Conservation (phyloP, 306 rosid genomes). For the Malus asiatica region DNA sequence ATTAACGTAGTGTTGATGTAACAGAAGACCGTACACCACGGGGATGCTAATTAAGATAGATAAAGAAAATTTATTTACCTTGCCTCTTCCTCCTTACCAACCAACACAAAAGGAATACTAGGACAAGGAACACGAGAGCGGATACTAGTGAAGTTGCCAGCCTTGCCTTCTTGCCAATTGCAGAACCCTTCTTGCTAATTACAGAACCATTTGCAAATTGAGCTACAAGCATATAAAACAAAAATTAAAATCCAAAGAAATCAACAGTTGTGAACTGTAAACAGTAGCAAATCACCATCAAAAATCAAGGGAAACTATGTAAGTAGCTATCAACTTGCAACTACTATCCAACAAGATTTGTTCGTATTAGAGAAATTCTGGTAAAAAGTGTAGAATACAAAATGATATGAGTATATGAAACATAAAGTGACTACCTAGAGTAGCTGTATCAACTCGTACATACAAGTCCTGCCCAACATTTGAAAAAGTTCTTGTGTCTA, state of each 20-base stretch:
- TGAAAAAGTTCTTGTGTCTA: conserved; percentile 29
- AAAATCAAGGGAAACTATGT: too few relatives aligned
- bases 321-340: too few relatives aligned
- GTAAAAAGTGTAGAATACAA: too few relatives aligned
- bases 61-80: neutral
- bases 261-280: too few relatives aligned
- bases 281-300: too few relatives aligned
- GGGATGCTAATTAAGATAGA: too few relatives aligned
- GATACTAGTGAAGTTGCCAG: conserved; percentile 1
- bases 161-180: neutral
- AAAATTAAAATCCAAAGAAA: neutral
- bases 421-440: neutral
- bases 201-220: conserved; percentile 8
- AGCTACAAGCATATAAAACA: conserved; percentile 4
- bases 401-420: too few relatives aligned
- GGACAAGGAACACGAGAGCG: neutral
- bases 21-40: too few relatives aligned
- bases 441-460: conserved; percentile 34
- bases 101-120: neutral
- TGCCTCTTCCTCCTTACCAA: neutral
- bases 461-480: conserved; percentile 36
- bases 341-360: too few relatives aligned
- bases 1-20: neutral
- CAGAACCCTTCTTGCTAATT: neutral
- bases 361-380: too few relatives aligned